phyloP scores from a whole-genome alignment of 352 stramenopile species.

The Phytophthora sojae region DNA sequence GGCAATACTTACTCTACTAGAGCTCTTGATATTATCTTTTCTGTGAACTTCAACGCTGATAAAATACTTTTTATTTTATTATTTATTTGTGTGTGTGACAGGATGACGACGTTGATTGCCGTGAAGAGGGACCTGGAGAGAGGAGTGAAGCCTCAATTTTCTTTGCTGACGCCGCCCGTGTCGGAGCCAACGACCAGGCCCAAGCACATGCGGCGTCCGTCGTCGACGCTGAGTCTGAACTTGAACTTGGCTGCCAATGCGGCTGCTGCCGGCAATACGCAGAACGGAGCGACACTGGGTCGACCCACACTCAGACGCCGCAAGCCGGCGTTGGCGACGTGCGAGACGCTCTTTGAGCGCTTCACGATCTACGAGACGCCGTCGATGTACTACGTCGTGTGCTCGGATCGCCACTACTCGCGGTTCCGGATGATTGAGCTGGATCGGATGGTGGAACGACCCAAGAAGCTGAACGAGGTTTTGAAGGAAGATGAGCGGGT shows the following conservation, averaged over 20 bases:
- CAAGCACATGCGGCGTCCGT: constrained; percentile 42
- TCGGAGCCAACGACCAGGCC: constrained; percentile 39
- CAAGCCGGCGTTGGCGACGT: constrained; percentile 71
- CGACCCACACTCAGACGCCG: constrained; percentile 61
- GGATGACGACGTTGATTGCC: constrained; percentile 82
- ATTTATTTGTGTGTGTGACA: constrained; percentile 30
- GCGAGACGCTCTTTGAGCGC: constrained; percentile 75
- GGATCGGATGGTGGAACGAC: constrained; percentile 71
- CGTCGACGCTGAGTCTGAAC: constrained; percentile 41
- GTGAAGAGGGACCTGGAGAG: constrained; percentile 81
- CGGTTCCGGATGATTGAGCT: constrained; percentile 80
- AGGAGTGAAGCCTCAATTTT: constrained; percentile 66
- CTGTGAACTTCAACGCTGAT: background rate
- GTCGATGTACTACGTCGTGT: constrained; percentile 80
- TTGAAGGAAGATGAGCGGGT: constrained; percentile 70
- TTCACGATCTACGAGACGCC: constrained; percentile 89
- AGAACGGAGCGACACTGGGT: constrained; percentile 22
- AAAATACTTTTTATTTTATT: background rate
- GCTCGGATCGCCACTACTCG: constrained; percentile 87
- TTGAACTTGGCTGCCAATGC: constrained; percentile 35
- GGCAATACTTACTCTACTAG: background rate
- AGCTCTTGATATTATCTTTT: constrained; percentile 2
- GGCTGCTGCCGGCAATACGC: constrained; percentile 14
- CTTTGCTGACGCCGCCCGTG: constrained; percentile 67
- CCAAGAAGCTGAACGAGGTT: constrained; percentile 60